Conservation (phyloP, 2,329 filamentous ascomycete genomes). For the Dactylellina cionopaga region DNA sequence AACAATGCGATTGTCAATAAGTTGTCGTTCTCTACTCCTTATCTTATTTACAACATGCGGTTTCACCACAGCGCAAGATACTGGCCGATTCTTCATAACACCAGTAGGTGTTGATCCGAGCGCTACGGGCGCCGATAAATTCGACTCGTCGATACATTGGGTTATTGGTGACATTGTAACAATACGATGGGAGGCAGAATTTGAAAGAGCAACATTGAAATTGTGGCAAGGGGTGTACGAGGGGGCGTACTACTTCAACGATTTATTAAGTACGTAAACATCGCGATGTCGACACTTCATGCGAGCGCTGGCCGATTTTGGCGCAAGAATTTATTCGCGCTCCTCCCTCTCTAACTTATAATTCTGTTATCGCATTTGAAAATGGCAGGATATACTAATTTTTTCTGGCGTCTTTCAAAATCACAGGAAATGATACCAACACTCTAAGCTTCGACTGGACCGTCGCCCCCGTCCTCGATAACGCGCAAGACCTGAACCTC, state of each 20-base stretch:
- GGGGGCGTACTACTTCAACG: slow-evolving; percentile 7
- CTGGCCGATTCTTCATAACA: neutral
- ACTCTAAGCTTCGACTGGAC: slow-evolving; percentile 7
- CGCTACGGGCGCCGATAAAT: slow-evolving; percentile 1
- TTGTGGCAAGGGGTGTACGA: slow-evolving; percentile 26
- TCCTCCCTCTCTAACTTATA: neutral
- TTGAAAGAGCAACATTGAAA: slow-evolving; percentile 18
- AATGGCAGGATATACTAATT: neutral
- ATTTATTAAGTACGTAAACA: slow-evolving; percentile 18
- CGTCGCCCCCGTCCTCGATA: slow-evolving; percentile 8
- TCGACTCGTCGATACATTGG: slow-evolving; percentile 32
- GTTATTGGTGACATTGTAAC: slow-evolving; percentile 14
- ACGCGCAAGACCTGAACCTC: slow-evolving; percentile 23
- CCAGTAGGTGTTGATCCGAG: slow-evolving; percentile 8
- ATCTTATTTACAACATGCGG: neutral
- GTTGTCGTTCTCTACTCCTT: neutral
- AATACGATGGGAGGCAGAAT: slow-evolving; percentile 17
- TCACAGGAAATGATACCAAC: slow-evolving; percentile 5
- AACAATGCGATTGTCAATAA: neutral
- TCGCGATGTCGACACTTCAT: too few relatives aligned
- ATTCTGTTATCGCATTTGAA: neutral
- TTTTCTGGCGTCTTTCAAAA: neutral
- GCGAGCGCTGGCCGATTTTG: too few relatives aligned
- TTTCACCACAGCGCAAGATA: neutral
- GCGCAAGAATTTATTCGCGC: too few relatives aligned